These are phyloP conservation scores for Phialophora expanda DNA, from an alignment of 2,329 filamentous ascomycete species.

Conservation along the genomic window DNA sequence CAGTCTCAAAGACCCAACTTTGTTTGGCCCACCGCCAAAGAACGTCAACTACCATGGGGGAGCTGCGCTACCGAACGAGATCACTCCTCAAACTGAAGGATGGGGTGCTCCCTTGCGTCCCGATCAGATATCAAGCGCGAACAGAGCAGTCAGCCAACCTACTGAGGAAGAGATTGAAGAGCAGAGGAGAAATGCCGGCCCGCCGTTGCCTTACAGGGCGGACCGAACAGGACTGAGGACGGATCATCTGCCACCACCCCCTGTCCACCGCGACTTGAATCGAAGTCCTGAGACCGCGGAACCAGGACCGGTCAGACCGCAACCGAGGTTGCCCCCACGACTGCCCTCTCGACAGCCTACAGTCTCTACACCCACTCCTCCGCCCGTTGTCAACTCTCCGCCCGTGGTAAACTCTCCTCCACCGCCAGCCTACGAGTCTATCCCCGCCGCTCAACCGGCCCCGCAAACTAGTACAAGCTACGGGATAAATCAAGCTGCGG, in stretches of 20 bases:
- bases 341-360: conserved; percentile 70
- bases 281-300: conserved; percentile 37
- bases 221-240: conserved; percentile 75
- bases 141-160: conserved; percentile 43
- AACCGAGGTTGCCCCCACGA: conserved; percentile 68
- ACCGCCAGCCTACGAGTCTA: conserved; percentile 29
- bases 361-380: conserved; percentile 51
- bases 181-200: conserved; percentile 52
- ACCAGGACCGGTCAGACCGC: conserved; percentile 46
- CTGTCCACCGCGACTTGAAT: conserved; percentile 55
- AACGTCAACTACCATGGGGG: conserved; percentile 59
- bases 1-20: conserved; percentile 73
- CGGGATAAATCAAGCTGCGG: conserved; percentile 63
- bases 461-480: conserved; percentile 44
- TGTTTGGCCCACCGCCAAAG: conserved; percentile 82
- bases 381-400: conserved; percentile 48
- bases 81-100: conserved; percentile 51
- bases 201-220: conserved; percentile 69
- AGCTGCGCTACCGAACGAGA: conserved; percentile 52
- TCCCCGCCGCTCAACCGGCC: conserved; percentile 36
- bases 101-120: conserved; percentile 52
- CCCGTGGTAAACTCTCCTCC: conserved; percentile 45
- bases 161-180: conserved; percentile 38
- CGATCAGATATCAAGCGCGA: conserved; percentile 45
- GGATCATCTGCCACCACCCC: conserved; percentile 72